Percentiles rank a stretch among this genome's conserved stretches.
phyloP scores from a whole-genome alignment of 1,284 basidiomycete genomes.

The Ceratobasidium papillatum region DNA sequence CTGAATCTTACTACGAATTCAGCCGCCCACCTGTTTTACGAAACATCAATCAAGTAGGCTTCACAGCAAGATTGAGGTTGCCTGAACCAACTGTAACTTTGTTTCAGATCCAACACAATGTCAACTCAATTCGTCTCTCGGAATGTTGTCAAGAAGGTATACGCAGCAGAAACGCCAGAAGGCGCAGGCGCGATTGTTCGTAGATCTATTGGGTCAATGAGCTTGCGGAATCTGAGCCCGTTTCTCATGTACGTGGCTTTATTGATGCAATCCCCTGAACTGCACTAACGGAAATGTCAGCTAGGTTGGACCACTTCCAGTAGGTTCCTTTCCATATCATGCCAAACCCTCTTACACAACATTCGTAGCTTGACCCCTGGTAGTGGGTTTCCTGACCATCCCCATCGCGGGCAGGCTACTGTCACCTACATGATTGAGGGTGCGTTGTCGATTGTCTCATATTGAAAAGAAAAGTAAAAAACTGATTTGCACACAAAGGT shows the following conservation, averaged over 20 bases:
- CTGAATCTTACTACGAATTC: background rate
- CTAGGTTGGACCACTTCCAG: slow-evolving; percentile 75
- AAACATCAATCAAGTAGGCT: background rate
- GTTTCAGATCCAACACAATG: slow-evolving; percentile 4
- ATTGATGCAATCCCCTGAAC: background rate
- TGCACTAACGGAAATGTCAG: background rate
- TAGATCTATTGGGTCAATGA: slow-evolving; percentile 82
- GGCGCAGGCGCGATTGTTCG: slow-evolving; percentile 91
- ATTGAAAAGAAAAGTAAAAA: background rate
- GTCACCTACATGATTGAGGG: slow-evolving; percentile 92
- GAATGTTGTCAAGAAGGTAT: slow-evolving; percentile 74
- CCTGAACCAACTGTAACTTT: background rate
- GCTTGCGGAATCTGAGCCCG: slow-evolving; percentile 83
- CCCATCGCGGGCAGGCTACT: slow-evolving; percentile 88
- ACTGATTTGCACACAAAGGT: slow-evolving; percentile 42
- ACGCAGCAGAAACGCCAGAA: slow-evolving; percentile 84
- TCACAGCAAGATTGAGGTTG: background rate
- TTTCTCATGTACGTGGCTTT: slow-evolving; percentile 74
- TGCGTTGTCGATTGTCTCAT: background rate
- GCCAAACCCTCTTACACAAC: slow-evolving; percentile 19
- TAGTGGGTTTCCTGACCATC: slow-evolving; percentile 73
- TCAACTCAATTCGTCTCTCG: slow-evolving; percentile 62
- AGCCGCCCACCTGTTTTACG: too few relatives aligned
- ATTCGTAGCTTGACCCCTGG: slow-evolving; percentile 58
- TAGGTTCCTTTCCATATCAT: slow-evolving; percentile 68